phyloP scores from a whole-genome alignment of 805 yeast species.

The Candida sakaeoensis region DNA sequence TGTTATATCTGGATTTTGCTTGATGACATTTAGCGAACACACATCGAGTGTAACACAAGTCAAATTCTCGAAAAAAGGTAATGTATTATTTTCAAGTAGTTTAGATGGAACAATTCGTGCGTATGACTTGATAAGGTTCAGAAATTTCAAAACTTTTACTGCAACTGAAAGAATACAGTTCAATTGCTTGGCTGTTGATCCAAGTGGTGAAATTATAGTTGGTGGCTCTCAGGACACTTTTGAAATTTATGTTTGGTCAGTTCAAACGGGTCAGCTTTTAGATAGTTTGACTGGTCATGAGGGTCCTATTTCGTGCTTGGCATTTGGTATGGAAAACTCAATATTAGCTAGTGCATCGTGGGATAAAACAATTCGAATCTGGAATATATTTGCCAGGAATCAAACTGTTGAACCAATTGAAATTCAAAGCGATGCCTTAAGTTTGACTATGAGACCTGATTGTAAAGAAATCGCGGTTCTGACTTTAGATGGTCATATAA shows the following conservation, averaged over 20 bases:
- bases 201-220: conserved; percentile 93
- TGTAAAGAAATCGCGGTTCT: conserved; percentile 87
- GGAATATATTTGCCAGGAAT: conserved; percentile 88
- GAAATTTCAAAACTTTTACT: conserved; percentile 93
- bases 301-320: conserved; percentile 86
- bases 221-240: conserved; percentile 90
- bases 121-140: conserved; percentile 89
- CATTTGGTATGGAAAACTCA: conserved; percentile 77
- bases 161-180: conserved; percentile 87
- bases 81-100: conserved; percentile 86
- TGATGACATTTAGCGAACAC: conserved; percentile 90
- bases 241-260: conserved; percentile 95
- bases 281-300: conserved; percentile 91
- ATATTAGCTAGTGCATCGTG: conserved; percentile 88
- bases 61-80: conserved; percentile 83
- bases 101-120: conserved; percentile 97
- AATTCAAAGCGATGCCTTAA: conserved; percentile 76
- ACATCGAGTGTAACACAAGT: conserved; percentile 84
- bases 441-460: conserved; percentile 85
- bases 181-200: conserved; percentile 87
- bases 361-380: conserved; percentile 91
- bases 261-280: conserved; percentile 87
- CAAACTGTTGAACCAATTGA: conserved; percentile 90
- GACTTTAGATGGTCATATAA: conserved; percentile 82
- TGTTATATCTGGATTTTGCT: conserved; percentile 83